Base-by-base conservation (phyloP, 495 filamentous ascomycete genomes). In the Podospora tetraspora region DNA sequence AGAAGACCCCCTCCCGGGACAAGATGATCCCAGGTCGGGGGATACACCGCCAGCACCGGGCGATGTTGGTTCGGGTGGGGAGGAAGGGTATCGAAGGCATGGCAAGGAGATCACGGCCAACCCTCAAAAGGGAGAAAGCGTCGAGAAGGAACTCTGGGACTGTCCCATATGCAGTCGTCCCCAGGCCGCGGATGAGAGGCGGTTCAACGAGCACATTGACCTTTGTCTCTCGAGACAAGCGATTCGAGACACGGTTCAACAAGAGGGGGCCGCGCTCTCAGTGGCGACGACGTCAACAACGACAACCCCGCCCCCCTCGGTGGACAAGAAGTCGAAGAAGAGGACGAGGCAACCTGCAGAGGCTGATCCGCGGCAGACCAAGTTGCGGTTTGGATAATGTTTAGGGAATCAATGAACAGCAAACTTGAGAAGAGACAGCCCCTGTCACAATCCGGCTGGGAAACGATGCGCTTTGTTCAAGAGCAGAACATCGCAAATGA, bases 131-230 rank as follows among this genome's bases (percentile, higher is more conserved):
- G 69, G 74, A 34, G 62, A 64, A 0, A 30, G 68, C 8, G 43
- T 57, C 3, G 71, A 76, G 29, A 80, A 84, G 58, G 79, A 86
- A 30, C 84, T 82, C 71, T 97, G 93, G 94, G 84, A 89, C 23
- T 98, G 95, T 76, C 95, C 95, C 0, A 92, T 98, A 52, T 98
- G 95, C 76, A 76, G 76, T 3, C 81, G 88, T 58, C 89, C 90
- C 0, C 92, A 97, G 73, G 67, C 81, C 4, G 88, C 93, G 0
- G 86, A 93, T 69, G 92, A 97, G 75, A 83, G 84, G 52, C 77
- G 75, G 7, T 97, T 99, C 79, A 99, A 99, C 70, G 89, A 90
- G 62, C 96, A 99, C 77, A 90, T 99, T 60, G 96, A 99, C 74
- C 88, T 91, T 23, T 99, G 95, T 79, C 85, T 99, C 9, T 97